These are phyloP conservation scores for Crataegus laevigata DNA, from an alignment of 306 rosid species.

Conservation along the genomic window DNA sequence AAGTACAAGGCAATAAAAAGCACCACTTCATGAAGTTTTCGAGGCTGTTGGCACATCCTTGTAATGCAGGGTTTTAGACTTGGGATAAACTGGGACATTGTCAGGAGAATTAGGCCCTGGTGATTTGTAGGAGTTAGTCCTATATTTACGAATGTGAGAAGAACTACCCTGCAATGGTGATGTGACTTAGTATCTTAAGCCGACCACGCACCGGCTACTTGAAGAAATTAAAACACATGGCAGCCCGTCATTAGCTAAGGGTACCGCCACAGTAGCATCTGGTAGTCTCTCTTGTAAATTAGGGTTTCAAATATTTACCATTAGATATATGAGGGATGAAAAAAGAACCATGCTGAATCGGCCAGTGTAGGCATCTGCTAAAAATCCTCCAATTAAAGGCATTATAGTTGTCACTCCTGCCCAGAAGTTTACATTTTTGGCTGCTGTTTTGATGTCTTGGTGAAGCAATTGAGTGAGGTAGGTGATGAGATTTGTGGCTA, in stretches of 20 bases:
- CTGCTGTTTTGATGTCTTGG: constrained; percentile 77
- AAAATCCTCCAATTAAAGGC: constrained; percentile 80
- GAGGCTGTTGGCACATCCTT: constrained; percentile 39
- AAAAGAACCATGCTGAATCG: constrained; percentile 60
- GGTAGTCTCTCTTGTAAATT: not conserved
- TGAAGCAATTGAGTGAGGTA: constrained; percentile 66
- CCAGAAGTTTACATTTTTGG: constrained; percentile 80
- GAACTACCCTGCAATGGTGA: no score
- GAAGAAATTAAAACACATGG: no score
- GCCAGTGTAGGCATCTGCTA: constrained; percentile 86
- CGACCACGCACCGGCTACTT: no score
- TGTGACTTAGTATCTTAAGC: no score
- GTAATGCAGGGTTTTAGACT: constrained; percentile 49
- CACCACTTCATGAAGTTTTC: constrained; percentile 52
- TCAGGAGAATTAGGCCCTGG: constrained; percentile 72
- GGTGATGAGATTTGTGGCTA: constrained; percentile 70
- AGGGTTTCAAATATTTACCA: constrained; percentile 25
- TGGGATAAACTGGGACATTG: constrained; percentile 63
- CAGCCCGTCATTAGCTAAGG: no score
- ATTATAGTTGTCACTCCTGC: constrained; percentile 76
- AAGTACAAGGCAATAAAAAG: constrained; percentile 70
- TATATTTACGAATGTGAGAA: no score
- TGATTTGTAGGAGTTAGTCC: not conserved
- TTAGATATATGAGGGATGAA: constrained; percentile 49
- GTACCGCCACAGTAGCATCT: no score